Conservation (phyloP, 164 flowering plant species). For the Stephania japonica region DNA sequence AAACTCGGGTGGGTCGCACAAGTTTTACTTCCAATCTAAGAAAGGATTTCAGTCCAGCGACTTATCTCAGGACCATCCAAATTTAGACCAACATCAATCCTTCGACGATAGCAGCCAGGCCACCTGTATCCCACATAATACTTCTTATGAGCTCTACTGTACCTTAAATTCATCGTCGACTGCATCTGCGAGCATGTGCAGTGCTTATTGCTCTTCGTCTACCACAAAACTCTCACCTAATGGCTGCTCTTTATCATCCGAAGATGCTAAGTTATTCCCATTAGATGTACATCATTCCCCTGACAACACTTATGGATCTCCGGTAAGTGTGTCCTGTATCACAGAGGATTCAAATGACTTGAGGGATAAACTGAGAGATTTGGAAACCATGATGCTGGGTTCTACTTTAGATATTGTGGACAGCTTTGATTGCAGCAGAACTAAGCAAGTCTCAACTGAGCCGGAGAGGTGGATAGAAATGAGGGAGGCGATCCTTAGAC, state of each 20-base stretch:
- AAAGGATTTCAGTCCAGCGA: conserved; percentile 23
- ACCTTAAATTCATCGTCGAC: conserved; percentile 44
- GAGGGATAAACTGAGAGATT: conserved; percentile 46
- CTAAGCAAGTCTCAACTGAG: conserved; percentile 19
- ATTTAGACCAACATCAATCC: conserved; percentile 16
- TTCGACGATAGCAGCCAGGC: conserved; percentile 27
- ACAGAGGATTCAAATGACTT: conserved; percentile 37
- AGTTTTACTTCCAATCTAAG: conserved; percentile 23
- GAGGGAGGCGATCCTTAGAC: conserved; percentile 38
- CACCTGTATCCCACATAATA: conserved; percentile 15
- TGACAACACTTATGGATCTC: conserved; percentile 33
- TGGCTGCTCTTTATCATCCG: conserved; percentile 40
- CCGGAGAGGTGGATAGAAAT: conserved; percentile 32
- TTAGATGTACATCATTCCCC: conserved; percentile 34
- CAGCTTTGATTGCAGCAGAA: conserved; percentile 12
- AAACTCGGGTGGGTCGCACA: conserved; percentile 16
- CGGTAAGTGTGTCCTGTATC: conserved; percentile 34
- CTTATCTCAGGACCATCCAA: conserved; percentile 19
- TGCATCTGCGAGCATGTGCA: conserved; percentile 11
- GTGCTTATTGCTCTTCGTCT: conserved; percentile 34
- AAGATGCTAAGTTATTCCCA: conserved; percentile 33
- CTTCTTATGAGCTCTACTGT: conserved; percentile 27
- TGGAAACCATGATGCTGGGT: conserved; percentile 63
- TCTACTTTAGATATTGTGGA: conserved; percentile 36
- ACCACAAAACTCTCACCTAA: conserved; percentile 39